Conservation (phyloP, 306 rosid species). For the Rosa rugosa region DNA sequence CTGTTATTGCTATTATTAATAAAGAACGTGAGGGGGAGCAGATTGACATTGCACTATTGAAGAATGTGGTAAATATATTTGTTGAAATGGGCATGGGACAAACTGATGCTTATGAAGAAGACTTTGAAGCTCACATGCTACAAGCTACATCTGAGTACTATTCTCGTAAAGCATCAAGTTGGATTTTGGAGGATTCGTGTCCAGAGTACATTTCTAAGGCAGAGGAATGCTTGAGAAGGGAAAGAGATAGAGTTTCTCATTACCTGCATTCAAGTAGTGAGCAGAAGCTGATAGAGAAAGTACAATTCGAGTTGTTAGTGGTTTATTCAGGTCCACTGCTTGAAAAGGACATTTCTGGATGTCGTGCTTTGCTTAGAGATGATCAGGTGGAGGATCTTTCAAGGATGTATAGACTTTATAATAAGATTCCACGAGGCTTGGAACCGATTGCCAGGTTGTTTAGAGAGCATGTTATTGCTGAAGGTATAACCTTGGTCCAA, state of each 20-base stretch:
- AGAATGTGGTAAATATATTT: slow-evolving; percentile 55
- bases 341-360: slow-evolving; percentile 90
- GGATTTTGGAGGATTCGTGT: slow-evolving; percentile 64
- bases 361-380: slow-evolving; percentile 81
- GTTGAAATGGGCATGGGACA: slow-evolving; percentile 61
- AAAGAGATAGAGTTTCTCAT: slow-evolving; percentile 33
- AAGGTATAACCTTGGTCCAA: slow-evolving; percentile 58
- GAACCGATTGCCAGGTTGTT: slow-evolving; percentile 60
- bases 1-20: slow-evolving; percentile 48
- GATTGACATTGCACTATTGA: slow-evolving; percentile 58
- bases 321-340: slow-evolving; percentile 77
- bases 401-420: slow-evolving; percentile 82
- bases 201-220: slow-evolving; percentile 60
- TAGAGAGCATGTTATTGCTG: slow-evolving; percentile 60
- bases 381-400: slow-evolving; percentile 91
- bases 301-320: slow-evolving; percentile 64
- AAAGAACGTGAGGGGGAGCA: slow-evolving; percentile 72
- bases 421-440: slow-evolving; percentile 65
- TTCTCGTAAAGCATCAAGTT: slow-evolving; percentile 54
- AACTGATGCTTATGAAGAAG: slow-evolving; percentile 43
- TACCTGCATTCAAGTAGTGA: slow-evolving; percentile 38
- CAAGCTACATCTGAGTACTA: slow-evolving; percentile 50
- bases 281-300: slow-evolving; percentile 50
- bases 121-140: slow-evolving; percentile 60
- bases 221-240: slow-evolving; percentile 36